A percentile compares a stretch with the other conserved stretches of the same genome.
Evolutionary conservation across 306 rosid species (phyloP).

Genomic region (Comarum palustre): DNA sequence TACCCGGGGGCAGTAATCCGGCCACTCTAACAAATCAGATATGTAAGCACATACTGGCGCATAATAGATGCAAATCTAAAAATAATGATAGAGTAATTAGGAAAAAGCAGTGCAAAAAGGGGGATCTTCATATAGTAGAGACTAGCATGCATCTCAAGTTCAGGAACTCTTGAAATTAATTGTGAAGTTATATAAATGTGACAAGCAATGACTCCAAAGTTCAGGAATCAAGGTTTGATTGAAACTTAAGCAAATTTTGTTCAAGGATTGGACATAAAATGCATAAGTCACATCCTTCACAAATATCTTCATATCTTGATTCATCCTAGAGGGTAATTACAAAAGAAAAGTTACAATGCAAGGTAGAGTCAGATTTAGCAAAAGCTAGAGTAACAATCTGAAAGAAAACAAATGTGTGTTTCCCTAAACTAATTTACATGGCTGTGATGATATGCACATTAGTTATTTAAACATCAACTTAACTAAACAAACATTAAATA

Average conservation of each 20-base stretch:
- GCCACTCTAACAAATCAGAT: conserved; percentile 4
- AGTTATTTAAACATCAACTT: not conserved
- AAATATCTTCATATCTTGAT: not conserved
- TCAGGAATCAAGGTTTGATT: not conserved
- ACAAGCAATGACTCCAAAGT: not conserved
- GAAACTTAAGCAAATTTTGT: not conserved
- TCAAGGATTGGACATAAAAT: not conserved
- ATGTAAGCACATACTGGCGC: not conserved
- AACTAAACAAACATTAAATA: conserved; percentile 11
- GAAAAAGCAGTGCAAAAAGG: not conserved
- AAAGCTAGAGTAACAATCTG: not conserved
- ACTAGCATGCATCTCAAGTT: conserved; percentile 10
- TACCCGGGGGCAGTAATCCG: not conserved
- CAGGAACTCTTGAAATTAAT: not conserved
- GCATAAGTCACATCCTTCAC: not conserved
- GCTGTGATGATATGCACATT: conserved; percentile 7
- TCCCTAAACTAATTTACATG: not conserved
- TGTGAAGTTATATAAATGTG: not conserved
- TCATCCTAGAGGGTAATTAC: not conserved
- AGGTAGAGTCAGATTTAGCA: not conserved
- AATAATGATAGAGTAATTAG: not conserved
- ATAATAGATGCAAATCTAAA: not conserved
- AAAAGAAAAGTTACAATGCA: not conserved
- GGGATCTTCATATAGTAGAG: not conserved
- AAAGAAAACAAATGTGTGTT: not conserved